phyloP scores from a whole-genome alignment of 176 grass and related monocot genomes.

The Ensete ventricosum region DNA sequence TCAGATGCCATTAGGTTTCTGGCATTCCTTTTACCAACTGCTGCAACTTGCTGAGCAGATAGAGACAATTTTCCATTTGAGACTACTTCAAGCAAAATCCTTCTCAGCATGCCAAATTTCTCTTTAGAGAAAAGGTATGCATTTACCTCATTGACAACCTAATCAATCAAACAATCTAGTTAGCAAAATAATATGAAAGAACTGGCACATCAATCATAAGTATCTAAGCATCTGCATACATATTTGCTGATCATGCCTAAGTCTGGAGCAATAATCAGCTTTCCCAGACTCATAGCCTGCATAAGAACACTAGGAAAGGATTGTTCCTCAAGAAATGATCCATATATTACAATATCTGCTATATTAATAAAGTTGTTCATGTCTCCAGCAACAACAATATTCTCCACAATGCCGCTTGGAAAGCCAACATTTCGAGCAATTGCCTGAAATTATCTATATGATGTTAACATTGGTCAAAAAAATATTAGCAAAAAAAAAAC shows the following conservation, averaged over 20 bases:
- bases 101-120: constrained; percentile 44
- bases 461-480: not conserved
- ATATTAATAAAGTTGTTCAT: constrained; percentile 39
- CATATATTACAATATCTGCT: constrained; percentile 76
- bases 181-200: constrained; percentile 2
- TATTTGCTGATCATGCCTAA: constrained; percentile 71
- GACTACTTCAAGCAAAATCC: constrained; percentile 48
- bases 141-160: constrained; percentile 89
- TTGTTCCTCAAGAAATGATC: constrained; percentile 85
- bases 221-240: constrained; percentile 33
- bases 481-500: constrained; percentile 7
- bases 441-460: constrained; percentile 27
- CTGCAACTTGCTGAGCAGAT: constrained; percentile 65
- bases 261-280: constrained; percentile 88
- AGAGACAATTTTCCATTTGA: constrained; percentile 60
- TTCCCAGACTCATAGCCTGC: constrained; percentile 79
- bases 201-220: constrained; percentile 17
- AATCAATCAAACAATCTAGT: constrained; percentile 25
- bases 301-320: constrained; percentile 69
- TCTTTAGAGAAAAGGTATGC: constrained; percentile 69
- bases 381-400: constrained; percentile 47
- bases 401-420: constrained; percentile 45
- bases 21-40: constrained; percentile 55
- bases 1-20: constrained; percentile 83
- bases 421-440: constrained; percentile 60